Conservation (phyloP, 306 rosid genomes). For the Astragalus glycyphyllos region DNA sequence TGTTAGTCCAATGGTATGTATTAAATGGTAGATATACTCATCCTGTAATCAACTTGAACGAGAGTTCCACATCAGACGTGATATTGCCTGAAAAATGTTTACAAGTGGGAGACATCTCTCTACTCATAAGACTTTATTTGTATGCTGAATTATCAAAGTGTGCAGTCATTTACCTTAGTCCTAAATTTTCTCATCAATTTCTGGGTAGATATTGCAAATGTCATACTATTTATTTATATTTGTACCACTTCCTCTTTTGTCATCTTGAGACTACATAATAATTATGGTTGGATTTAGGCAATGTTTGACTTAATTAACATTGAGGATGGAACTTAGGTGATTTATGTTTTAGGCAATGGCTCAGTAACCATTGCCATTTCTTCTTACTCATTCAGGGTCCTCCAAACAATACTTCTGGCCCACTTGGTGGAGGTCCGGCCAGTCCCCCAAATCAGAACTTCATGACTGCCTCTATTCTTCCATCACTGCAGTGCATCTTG, state of each 20-base stretch:
- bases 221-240: conserved; percentile 12
- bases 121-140: background rate
- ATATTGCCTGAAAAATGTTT: no score
- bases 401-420: conserved; percentile 53
- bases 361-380: conserved; percentile 59
- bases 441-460: conserved; percentile 61
- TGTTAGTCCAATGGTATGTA: conserved; percentile 77
- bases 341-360: conserved; percentile 67
- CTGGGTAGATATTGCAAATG: conserved; percentile 11
- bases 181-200: conserved; percentile 14
- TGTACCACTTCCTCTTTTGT: conserved; percentile 1
- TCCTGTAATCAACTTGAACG: background rate
- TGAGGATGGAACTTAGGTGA: conserved; percentile 51
- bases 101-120: no score
- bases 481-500: conserved; percentile 75
- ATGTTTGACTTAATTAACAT: conserved; percentile 40
- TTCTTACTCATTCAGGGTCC: conserved; percentile 70
- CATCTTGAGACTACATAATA: background rate
- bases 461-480: conserved; percentile 59
- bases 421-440: conserved; percentile 60
- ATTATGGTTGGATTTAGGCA: conserved; percentile 36
- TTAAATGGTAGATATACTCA: background rate
- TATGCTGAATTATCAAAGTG: conserved; percentile 24
- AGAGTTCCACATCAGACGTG: no score
- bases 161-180: conserved; percentile 5